These are phyloP conservation scores for Dipodascopsis tothii DNA, from an alignment of 805 yeast genomes.

Conservation along the genomic window DNA sequence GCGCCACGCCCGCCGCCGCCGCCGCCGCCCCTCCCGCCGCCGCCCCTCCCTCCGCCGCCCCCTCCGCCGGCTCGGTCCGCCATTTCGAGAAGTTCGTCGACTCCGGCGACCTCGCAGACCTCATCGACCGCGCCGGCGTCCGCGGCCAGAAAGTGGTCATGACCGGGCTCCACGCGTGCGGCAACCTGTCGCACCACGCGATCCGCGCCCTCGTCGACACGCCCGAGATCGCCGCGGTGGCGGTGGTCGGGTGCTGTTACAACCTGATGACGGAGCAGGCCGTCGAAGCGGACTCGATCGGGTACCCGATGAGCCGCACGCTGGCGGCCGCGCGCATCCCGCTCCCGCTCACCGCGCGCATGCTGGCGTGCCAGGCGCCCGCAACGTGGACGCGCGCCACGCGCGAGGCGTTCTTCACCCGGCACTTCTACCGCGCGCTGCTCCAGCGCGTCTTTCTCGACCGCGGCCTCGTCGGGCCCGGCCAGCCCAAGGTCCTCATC, in stretches of 20 bases:
- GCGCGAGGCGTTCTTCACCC: slow-evolving; percentile 18
- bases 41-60: not conserved
- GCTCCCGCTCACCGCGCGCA: slow-evolving; percentile 19
- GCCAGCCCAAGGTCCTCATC: slow-evolving; percentile 3
- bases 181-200: slow-evolving; percentile 22
- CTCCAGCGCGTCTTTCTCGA: slow-evolving; percentile 22
- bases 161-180: slow-evolving; percentile 25
- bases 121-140: slow-evolving; percentile 8
- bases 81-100: slow-evolving; percentile 15
- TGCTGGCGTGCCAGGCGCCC: slow-evolving; percentile 26
- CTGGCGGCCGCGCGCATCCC: slow-evolving; percentile 8
- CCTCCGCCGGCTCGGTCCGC: slow-evolving; percentile 7
- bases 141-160: slow-evolving; percentile 8
- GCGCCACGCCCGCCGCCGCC: no score
- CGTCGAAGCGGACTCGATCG: slow-evolving; percentile 7
- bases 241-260: slow-evolving; percentile 26
- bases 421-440: slow-evolving; percentile 25
- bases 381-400: slow-evolving; percentile 23
- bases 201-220: slow-evolving; percentile 19
- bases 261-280: slow-evolving; percentile 21
- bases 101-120: slow-evolving; percentile 10
- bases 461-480: slow-evolving; percentile 7
- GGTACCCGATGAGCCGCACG: slow-evolving; percentile 20
- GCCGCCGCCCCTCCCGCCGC: no score
- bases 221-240: slow-evolving; percentile 15